Conservation (phyloP, 768 basidiomycete genomes). For the Phlegmacium glaucopus region DNA sequence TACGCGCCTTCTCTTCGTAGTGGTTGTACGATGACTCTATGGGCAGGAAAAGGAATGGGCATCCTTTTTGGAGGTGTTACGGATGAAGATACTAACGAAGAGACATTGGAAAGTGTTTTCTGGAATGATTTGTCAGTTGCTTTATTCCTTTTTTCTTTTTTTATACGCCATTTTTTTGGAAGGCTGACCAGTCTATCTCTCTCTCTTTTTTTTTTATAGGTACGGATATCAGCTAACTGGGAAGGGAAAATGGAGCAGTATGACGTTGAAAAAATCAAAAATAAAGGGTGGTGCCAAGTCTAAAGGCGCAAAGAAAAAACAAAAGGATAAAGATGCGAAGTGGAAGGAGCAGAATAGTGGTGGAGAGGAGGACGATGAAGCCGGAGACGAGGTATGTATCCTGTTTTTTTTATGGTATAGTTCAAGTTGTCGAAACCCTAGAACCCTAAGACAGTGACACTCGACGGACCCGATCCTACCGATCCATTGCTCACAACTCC, state of each 20-base stretch:
- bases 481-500: conserved; percentile 67
- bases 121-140: conserved; percentile 76
- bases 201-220: conserved; percentile 33
- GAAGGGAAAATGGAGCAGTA: conserved; percentile 74
- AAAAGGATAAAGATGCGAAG: conserved; percentile 16
- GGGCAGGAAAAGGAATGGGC: conserved; percentile 65
- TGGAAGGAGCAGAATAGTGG: conserved; percentile 17
- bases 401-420: neutral
- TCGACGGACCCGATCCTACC: conserved; percentile 42
- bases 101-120: conserved; percentile 80
- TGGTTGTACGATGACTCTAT: conserved; percentile 86
- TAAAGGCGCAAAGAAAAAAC: conserved; percentile 40
- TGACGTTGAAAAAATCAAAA: conserved; percentile 72
- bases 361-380: conserved; percentile 15
- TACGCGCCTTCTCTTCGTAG: conserved; percentile 70
- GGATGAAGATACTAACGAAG: conserved; percentile 84
- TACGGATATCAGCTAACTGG: conserved; percentile 75
- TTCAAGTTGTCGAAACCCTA: neutral
- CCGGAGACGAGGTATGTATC: conserved; percentile 6
- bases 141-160: neutral
- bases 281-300: conserved; percentile 22
- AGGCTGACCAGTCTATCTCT: too few species aligned
- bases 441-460: neutral
- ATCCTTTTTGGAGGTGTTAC: conserved; percentile 86
- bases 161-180: too few species aligned